These are phyloP conservation scores for Phylloporus sp. DNA, from an alignment of 1,284 basidiomycete species.

Conservation along the genomic window DNA sequence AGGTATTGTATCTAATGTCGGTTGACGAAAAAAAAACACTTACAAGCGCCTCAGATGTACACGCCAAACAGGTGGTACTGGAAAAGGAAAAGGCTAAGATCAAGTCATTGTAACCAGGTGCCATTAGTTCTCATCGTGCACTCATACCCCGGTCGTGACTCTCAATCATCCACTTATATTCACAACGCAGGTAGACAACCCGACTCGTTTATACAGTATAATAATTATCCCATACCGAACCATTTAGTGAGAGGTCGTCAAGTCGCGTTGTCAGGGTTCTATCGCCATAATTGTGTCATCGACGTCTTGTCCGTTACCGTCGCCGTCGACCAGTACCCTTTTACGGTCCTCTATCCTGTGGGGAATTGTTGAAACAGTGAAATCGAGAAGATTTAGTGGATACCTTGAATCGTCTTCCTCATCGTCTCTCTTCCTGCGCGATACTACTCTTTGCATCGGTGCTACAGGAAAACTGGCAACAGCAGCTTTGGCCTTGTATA, in stretches of 20 bases:
- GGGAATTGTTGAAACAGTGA: not conserved
- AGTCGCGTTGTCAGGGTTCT: slow-evolving; percentile 32
- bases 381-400: slow-evolving; percentile 19
- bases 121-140: slow-evolving; percentile 7
- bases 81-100: slow-evolving; percentile 85
- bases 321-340: slow-evolving; percentile 53
- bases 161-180: slow-evolving; percentile 25
- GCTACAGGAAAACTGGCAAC: slow-evolving; percentile 62
- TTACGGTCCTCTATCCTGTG: slow-evolving; percentile 62
- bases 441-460: slow-evolving; percentile 50
- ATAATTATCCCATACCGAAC: slow-evolving; percentile 29
- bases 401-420: slow-evolving; percentile 69
- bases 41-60: slow-evolving; percentile 62
- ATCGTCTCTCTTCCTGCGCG: slow-evolving; percentile 74
- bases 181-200: slow-evolving; percentile 18
- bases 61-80: slow-evolving; percentile 78
- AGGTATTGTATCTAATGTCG: slow-evolving; percentile 53
- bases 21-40: slow-evolving; percentile 5
- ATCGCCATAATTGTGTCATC: slow-evolving; percentile 42
- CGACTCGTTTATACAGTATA: slow-evolving; percentile 34
- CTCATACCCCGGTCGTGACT: slow-evolving; percentile 24
- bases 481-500: slow-evolving; percentile 79
- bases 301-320: slow-evolving; percentile 19
- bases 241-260: slow-evolving; percentile 3
- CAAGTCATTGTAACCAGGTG: slow-evolving; percentile 69